Evolutionary conservation across 495 filamentous ascomycete genomes (phyloP), one percentile per base, ranked within the genome.

Genomic region (Chlorociboria aeruginascens): DNA sequence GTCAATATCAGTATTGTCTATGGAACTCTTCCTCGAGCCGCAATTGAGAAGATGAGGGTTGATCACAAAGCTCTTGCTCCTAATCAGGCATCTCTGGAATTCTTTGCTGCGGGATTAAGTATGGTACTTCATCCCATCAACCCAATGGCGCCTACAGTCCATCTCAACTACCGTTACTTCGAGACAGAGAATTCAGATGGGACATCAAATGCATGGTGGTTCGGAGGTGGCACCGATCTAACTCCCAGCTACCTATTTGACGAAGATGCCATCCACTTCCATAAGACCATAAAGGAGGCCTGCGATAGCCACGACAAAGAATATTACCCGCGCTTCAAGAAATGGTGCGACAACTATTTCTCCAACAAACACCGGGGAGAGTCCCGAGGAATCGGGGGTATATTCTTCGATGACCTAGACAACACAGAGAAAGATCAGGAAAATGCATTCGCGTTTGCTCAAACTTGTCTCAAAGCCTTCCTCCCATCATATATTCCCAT

Each of bases 311-410:
- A 99, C 62, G 85, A 97, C 66, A 83, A 84, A 52, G 74, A 69
- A 9, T 99, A 95, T 72, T 99, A 94, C 61, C 85, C 89, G 10
- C 79, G 80, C 31, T 99, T 97, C 75, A 99, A 99, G 69, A 78
- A 83, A 52, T 99, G 92, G 92, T 99, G 92, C 61, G 92, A 99
- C 61, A 81, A 89, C 53, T 99, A 99, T 70, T 99, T 99, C 66
- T 80, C 76, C 67, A 79, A 95, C 57, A 86, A 86, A 54, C 92
- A 99, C 65, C 86, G 92, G 32, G 74, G 75, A 46, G 92, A 99
- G 67, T 70, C 76, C n/a, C 81, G 92, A 32, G 92, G 92, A 38
- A 65, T 99, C 20, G 92, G 92, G 31, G 92, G 92, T 16, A 97
- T 99, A 63, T 99, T 99, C 74, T 99, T 99, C 59, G 92, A 98